These are phyloP conservation scores for Moniliophthora roreri DNA, from an alignment of 1,284 basidiomycete species.

Conservation along the genomic window DNA sequence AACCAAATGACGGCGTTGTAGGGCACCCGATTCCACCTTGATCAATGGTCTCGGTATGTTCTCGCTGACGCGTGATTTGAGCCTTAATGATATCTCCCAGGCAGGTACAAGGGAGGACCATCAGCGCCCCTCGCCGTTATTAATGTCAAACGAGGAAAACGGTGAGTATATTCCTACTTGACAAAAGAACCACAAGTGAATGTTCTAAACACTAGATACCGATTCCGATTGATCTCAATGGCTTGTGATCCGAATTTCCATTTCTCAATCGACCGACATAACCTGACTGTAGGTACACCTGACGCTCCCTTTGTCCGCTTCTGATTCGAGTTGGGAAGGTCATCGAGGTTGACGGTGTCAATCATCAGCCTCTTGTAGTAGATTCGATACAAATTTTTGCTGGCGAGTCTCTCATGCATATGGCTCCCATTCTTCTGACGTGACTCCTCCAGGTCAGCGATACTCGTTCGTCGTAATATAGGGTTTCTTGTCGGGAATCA, in stretches of 20 bases:
- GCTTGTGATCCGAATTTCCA: neutral
- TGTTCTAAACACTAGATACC: neutral
- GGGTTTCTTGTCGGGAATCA: slow-evolving; percentile 6
- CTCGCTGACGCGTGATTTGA: neutral
- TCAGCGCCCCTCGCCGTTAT: neutral
- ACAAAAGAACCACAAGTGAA: neutral
- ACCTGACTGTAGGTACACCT: neutral
- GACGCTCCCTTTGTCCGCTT: too few species aligned
- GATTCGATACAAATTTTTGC: slow-evolving; percentile 2
- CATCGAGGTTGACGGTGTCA: slow-evolving; percentile 1
- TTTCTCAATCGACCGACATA: neutral
- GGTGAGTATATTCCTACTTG: neutral
- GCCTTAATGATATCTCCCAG: neutral
- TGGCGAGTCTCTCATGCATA: neutral
- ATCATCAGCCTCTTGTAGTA: neutral
- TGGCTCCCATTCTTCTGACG: neutral
- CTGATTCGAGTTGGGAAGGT: too few species aligned
- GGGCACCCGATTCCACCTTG: neutral
- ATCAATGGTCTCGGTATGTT: slow-evolving; percentile 5
- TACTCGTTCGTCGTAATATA: slow-evolving; percentile 33
- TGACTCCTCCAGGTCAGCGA: slow-evolving; percentile 28
- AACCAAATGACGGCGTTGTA: too few species aligned
- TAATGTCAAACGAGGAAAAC: neutral
- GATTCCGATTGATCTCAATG: slow-evolving; percentile 1
- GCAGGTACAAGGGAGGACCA: slow-evolving; percentile 2